Percentiles rank a stretch among this genome's conserved stretches.
Conservation (phyloP, 768 basidiomycete species). For the Tulasnella sp. region DNA sequence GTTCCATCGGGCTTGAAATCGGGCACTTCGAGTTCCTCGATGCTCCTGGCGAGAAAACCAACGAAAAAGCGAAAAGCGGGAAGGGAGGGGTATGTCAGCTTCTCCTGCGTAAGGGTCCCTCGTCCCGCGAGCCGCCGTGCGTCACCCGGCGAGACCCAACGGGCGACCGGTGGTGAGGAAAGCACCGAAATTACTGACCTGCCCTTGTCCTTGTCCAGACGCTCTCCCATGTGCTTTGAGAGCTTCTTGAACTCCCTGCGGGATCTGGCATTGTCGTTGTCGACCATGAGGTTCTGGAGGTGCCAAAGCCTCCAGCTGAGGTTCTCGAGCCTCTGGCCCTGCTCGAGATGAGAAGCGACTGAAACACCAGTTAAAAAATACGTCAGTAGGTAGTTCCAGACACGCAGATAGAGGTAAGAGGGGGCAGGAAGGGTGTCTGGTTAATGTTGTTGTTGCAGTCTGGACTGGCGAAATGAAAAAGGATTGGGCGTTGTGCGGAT, state of each 20-base stretch:
- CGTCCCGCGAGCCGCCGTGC: conserved; percentile 11
- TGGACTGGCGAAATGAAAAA: conserved; percentile 23
- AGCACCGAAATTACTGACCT: conserved; percentile 55
- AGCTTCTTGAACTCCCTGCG: conserved; percentile 91
- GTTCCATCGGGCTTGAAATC: conserved; percentile 72
- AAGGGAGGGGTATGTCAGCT: background rate
- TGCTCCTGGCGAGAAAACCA: conserved; percentile 56
- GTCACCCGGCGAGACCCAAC: conserved; percentile 9
- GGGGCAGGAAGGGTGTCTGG: background rate
- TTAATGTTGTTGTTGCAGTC: conserved; percentile 10
- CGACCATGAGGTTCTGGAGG: conserved; percentile 88
- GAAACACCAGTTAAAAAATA: conserved; percentile 28
- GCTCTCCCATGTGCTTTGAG: conserved; percentile 87
- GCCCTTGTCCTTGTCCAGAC: conserved; percentile 91
- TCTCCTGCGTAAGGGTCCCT: background rate
- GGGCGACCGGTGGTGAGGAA: background rate
- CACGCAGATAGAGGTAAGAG: conserved; percentile 24
- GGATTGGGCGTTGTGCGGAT: background rate
- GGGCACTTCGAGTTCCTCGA: conserved; percentile 82
- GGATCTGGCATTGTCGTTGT: conserved; percentile 84
- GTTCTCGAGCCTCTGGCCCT: conserved; percentile 86
- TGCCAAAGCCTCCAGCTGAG: conserved; percentile 92
- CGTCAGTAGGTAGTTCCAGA: conserved; percentile 33
- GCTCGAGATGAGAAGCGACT: conserved; percentile 85
- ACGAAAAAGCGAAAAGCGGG: background rate